A percentile compares a stretch with the other conserved stretches of the same genome.
These are phyloP conservation scores for Harringtonia lauricola DNA, from an alignment of 2,329 filamentous ascomycete species.

Conservation along the genomic window DNA sequence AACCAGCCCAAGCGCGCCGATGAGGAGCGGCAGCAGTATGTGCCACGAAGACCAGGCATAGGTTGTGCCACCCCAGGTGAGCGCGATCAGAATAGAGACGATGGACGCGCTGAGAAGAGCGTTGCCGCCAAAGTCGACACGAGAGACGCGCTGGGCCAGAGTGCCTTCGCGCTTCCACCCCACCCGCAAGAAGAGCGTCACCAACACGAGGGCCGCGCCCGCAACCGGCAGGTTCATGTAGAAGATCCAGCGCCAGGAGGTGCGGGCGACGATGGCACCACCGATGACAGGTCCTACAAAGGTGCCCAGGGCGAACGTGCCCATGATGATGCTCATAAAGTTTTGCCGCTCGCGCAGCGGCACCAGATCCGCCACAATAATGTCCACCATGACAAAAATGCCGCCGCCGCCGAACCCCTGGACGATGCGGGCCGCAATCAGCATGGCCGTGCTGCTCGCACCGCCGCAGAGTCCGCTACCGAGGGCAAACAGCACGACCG, in stretches of 20 bases:
- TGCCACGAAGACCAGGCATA: constrained; percentile 27
- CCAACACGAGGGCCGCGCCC: constrained; percentile 20
- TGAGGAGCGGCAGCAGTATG: constrained; percentile 27
- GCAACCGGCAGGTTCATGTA: constrained; percentile 25
- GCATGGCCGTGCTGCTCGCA: constrained; percentile 27
- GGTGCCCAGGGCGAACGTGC: constrained; percentile 6
- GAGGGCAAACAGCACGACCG: neutral
- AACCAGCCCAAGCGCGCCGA: constrained; percentile 20
- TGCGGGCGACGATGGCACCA: constrained; percentile 6
- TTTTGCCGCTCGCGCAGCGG: constrained; percentile 10
- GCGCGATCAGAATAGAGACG: constrained; percentile 27
- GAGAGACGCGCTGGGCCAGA: neutral
- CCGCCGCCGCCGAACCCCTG: constrained; percentile 23
- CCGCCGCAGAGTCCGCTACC: constrained; percentile 35
- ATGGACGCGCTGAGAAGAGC: constrained; percentile 24
- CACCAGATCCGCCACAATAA: constrained; percentile 19
- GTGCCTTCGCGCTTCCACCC: neutral
- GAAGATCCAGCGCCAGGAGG: constrained; percentile 23
- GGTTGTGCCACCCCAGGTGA: constrained; percentile 29
- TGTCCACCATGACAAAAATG: constrained; percentile 19
- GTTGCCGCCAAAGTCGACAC: constrained; percentile 28
- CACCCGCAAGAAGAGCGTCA: constrained; percentile 17
- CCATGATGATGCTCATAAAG: constrained; percentile 8
- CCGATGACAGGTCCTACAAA: constrained; percentile 10
- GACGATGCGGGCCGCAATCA: constrained; percentile 29